Conservation (phyloP, 1,284 basidiomycete genomes). For the Trichosporon faecale region DNA sequence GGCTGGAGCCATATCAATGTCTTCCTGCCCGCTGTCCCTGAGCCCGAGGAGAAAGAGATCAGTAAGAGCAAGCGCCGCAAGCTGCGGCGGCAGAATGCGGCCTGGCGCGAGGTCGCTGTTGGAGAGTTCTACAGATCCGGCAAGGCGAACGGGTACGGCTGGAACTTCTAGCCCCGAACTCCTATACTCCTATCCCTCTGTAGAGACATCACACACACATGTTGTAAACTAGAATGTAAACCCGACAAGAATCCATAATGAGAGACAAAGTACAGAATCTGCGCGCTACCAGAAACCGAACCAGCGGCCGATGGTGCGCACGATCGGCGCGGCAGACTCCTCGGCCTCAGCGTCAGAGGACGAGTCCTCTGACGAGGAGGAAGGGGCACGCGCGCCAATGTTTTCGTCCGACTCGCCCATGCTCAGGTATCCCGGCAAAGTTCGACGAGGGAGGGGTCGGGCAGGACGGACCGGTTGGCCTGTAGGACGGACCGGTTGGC, state of each 20-base stretch:
- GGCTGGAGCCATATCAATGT: slow-evolving; percentile 11
- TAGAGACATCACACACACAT: no score
- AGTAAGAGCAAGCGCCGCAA: neutral
- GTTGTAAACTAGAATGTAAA: neutral
- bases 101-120: neutral
- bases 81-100: neutral
- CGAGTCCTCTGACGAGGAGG: neutral
- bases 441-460: neutral
- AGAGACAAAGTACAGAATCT: neutral
- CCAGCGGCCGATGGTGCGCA: slow-evolving; percentile 16
- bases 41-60: neutral
- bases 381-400: neutral
- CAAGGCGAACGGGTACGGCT: slow-evolving; percentile 4
- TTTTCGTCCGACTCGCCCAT: neutral
- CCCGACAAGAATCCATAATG: neutral
- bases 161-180: neutral
- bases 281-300: slow-evolving; percentile 11
- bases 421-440: neutral
- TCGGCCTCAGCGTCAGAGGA: neutral
- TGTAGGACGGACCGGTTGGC: neutral
- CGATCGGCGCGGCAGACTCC: neutral
- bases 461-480: neutral
- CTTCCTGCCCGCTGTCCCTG: neutral
- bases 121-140: neutral
- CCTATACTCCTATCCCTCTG: no score